A percentile compares a stretch with the other conserved stretches of the same genome.
phyloP scores from a whole-genome alignment of 1,284 basidiomycete species.

The Sporisorium reilianum region DNA sequence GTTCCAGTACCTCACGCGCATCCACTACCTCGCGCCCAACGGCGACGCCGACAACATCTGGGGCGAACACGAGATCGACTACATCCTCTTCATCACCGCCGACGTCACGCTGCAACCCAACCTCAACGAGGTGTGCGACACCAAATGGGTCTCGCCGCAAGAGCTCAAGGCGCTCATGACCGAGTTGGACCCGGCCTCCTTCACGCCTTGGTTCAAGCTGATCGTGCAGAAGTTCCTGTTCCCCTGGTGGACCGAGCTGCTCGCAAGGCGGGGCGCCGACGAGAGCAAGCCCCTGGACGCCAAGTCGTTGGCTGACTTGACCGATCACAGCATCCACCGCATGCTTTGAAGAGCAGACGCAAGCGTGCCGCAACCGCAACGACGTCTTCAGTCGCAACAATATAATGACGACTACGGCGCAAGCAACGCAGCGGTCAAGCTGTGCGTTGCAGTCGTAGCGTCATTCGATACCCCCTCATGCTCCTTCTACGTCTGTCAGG shows the following conservation, averaged over 20 bases:
- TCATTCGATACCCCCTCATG: slow-evolving; percentile 22
- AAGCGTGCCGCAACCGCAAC: too few species aligned
- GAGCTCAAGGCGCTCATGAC: slow-evolving; percentile 93
- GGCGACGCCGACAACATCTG: slow-evolving; percentile 78
- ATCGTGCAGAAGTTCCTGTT: slow-evolving; percentile 97
- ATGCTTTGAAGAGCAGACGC: slow-evolving; percentile 49
- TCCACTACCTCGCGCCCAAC: slow-evolving; percentile 96
- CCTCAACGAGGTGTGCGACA: slow-evolving; percentile 89
- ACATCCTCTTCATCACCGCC: slow-evolving; percentile 93
- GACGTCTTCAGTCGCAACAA: background rate
- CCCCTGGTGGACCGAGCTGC: slow-evolving; percentile 96
- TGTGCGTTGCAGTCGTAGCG: too few species aligned
- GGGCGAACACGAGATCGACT: slow-evolving; percentile 99
- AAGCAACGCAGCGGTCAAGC: background rate
- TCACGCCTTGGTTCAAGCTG: slow-evolving; percentile 99
- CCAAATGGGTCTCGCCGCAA: slow-evolving; percentile 89
- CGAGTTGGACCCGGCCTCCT: slow-evolving; percentile 78
- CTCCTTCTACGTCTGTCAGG: background rate
- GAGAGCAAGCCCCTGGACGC: slow-evolving; percentile 53
- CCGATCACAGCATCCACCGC: slow-evolving; percentile 65
- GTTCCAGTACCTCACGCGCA: slow-evolving; percentile 94
- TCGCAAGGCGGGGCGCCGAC: slow-evolving; percentile 71
- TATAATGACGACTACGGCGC: background rate
- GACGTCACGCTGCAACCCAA: slow-evolving; percentile 89
- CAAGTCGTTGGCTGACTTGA: slow-evolving; percentile 52